These are phyloP conservation scores for Dalbergia cultrata DNA, from an alignment of 306 rosid species.

Conservation along the genomic window DNA sequence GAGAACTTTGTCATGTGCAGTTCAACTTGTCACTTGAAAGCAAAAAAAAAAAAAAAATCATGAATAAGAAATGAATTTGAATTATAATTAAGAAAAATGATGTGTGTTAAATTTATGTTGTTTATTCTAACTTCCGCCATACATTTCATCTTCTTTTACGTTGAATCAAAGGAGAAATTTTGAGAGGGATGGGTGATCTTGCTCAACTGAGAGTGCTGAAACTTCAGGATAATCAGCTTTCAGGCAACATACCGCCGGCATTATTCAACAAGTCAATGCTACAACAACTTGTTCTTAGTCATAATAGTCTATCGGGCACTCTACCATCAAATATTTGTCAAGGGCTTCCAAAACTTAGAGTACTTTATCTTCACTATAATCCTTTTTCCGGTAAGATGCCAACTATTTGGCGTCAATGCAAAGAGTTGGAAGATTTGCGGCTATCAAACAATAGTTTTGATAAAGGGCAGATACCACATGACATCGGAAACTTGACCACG, in stretches of 20 bases:
- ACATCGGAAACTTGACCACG: constrained; percentile 26
- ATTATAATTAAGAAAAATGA: no score
- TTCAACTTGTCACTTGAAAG: no score
- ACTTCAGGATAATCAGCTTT: not conserved
- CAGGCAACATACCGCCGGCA: not conserved
- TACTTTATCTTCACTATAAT: not conserved
- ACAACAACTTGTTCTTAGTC: not conserved
- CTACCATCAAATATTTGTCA: constrained; percentile 38
- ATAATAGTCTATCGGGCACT: constrained; percentile 24
- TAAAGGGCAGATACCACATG: constrained; percentile 14
- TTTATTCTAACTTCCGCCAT: not conserved
- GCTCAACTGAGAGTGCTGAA: not conserved
- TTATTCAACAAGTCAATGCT: constrained; percentile 23
- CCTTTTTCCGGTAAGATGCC: constrained; percentile 18
- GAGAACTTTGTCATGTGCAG: no score
- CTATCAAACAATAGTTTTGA: constrained; percentile 11
- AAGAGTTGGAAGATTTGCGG: not conserved
- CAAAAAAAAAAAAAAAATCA: no score
- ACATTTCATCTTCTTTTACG: not conserved
- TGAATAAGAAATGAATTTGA: not conserved
- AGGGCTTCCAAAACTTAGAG: constrained; percentile 30
- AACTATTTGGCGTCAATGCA: constrained; percentile 34
- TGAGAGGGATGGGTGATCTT: constrained; percentile 33
- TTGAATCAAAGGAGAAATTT: constrained; percentile 38
- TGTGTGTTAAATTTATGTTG: no score